Evolutionary conservation across 1,139 yeast species (phyloP), one percentile per base, ranked within the genome.

Genomic region (Magnusiomyces clavatus): DNA sequence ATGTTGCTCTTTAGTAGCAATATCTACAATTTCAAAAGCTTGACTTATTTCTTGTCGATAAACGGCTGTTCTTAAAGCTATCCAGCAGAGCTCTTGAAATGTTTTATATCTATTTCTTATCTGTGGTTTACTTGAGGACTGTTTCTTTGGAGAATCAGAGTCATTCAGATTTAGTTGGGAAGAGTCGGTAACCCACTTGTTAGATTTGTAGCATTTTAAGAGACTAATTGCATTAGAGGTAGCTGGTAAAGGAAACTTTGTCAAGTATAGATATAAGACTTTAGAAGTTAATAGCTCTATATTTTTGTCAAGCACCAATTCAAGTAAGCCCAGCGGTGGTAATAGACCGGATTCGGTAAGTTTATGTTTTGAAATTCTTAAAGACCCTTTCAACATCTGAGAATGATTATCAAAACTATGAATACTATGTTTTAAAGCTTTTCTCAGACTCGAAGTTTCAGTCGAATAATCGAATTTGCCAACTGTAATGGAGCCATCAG

Each of bases 221-320:
- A 50, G 16, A 5, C n/a, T 13, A 14, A 45, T 13, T 8, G 45
- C 46, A 11, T 47, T 47, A 6, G 2, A 20, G 5, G 51, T 53
- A 3, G 51, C 39, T 2, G 56, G 56, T 36, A 38, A 48, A 16
- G 56, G 56, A n/a, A 31, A 16, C 2, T 43, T 35, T 6, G 46
- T 38, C 13, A 53, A 16, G 35, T 51, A 53, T 3, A 11, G 13
- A 20, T 42, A 45, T 24, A 50, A 13, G 35, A 37, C 39, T 5
- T 43, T 6, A 5, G 29, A 17, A 1, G 52, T 46, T 6, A 50
- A 35, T 16, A 12, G 24, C 4, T 35, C 5, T 2, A 31, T 34
- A 39, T 50, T 50, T 13, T 31, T 29, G 17, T 50, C 47, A 43
- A 50, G 14, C 1, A 50, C 49, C 2, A n/a, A 35, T 12, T 14